These are phyloP conservation scores for Cutaneotrichosporon cutaneum DNA, from an alignment of 1,284 basidiomycete species.

Conservation along the genomic window DNA sequence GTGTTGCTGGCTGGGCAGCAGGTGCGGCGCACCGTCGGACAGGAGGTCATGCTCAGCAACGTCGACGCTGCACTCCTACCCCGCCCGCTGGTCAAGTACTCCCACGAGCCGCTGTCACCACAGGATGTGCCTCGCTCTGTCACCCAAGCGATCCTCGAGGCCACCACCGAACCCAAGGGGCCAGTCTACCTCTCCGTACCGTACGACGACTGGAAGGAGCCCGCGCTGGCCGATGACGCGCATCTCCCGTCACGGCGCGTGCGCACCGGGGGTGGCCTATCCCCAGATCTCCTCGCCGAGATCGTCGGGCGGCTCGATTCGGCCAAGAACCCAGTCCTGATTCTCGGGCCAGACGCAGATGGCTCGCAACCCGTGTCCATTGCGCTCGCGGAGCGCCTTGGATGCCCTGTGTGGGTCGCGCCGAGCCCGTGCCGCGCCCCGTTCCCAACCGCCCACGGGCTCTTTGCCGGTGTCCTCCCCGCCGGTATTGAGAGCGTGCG, in stretches of 20 bases:
- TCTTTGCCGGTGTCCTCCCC: conserved; percentile 16
- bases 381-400: conserved; percentile 14
- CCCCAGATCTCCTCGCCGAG: not conserved
- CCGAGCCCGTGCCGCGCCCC: conserved; percentile 16
- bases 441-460: conserved; percentile 16
- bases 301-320: not conserved
- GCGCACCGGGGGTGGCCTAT: not conserved
- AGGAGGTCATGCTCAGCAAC: conserved; percentile 23
- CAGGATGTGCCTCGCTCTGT: conserved; percentile 17
- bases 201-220: conserved; percentile 18
- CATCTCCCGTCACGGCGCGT: conserved; percentile 8
- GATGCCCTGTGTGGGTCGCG: conserved; percentile 17
- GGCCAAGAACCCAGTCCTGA: conserved; percentile 9
- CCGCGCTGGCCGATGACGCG: conserved; percentile 7
- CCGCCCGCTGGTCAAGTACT: conserved; percentile 15
- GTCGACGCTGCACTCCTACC: conserved; percentile 15
- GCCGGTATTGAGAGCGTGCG: conserved; percentile 15
- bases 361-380: conserved; percentile 6
- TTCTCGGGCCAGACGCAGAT: conserved; percentile 22
- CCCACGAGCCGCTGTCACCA: conserved; percentile 15
- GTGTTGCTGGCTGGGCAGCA: conserved; percentile 24
- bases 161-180: conserved; percentile 9
- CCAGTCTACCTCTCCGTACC: conserved; percentile 20
- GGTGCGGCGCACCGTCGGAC: conserved; percentile 18
- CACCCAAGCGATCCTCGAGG: conserved; percentile 16